A percentile compares a stretch with the other conserved stretches of the same genome.
These are phyloP conservation scores for Picochlorum sp. DNA, from an alignment of 139 green algal genomes.

Conservation along the genomic window DNA sequence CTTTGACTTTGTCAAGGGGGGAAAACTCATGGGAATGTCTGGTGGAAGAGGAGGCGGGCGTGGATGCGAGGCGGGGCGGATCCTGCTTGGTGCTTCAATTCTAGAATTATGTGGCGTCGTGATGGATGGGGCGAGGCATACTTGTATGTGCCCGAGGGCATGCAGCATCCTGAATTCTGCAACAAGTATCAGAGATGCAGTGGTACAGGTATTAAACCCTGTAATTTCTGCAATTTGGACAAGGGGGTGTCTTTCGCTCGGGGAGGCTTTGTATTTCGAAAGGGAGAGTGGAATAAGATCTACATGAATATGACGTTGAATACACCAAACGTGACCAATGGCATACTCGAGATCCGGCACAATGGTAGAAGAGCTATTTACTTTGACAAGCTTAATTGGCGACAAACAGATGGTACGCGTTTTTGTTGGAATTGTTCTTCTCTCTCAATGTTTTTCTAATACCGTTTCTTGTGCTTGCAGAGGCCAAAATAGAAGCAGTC, in stretches of 20 bases:
- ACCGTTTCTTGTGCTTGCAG: not conserved
- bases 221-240: constrained; percentile 8
- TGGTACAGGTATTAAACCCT: not conserved
- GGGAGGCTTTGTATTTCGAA: constrained; percentile 7
- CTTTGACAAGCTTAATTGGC: constrained; percentile 7
- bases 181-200: not conserved
- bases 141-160: constrained; percentile 14
- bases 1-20: constrained; percentile 6
- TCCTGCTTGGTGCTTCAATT: constrained; percentile 12
- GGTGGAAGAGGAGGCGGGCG: not conserved
- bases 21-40: constrained; percentile 1
- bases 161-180: constrained; percentile 15
- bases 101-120: constrained; percentile 17
- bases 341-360: constrained; percentile 8
- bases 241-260: constrained; percentile 7
- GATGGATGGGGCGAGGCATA: constrained; percentile 17
- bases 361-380: constrained; percentile 12
- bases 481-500: constrained; percentile 9
- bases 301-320: constrained; percentile 9
- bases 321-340: constrained; percentile 3
- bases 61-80: constrained; percentile 10
- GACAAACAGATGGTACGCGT: not conserved
- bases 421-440: not conserved
- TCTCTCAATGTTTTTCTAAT: not conserved
- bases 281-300: constrained; percentile 14